Evolutionary conservation across 202 grass and related monocot species (phyloP), one percentile per base, ranked within the genome.

Genomic region (Thinopyrum obtusiflorum): DNA sequence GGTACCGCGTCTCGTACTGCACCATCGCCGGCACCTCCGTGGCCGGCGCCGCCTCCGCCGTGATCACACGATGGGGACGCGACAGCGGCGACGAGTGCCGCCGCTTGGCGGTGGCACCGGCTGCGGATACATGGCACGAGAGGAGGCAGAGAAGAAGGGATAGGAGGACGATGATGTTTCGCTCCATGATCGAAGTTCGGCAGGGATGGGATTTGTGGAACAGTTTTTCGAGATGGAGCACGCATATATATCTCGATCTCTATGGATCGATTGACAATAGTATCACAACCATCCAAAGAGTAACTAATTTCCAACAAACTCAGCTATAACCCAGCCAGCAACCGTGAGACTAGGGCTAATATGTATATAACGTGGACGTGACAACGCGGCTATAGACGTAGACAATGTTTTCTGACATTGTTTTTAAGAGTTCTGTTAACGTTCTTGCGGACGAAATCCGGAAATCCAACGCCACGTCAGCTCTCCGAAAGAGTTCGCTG

Each of bases 1-100:
- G 92, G 69, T 69, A 28, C 35, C 83, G 71, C 76, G 89, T 94
- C 63, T 89, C 68, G 40, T 88, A 94, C 68, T 7, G 31, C 74
- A 83, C 90, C 84, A 26, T 2, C 46, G 27, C 0, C n/a, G 84
- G 47, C 73, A 61, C 60, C 7, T 9, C 0, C n/a, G 1, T 9
- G 51, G 15, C 15, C n/a, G 26, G 9, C 12, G 68, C 12, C 4
- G 39, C 23, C 26, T 28, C 4, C 51, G 55, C 31, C 29, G 59
- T 42, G 53, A 57, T 60, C 53, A 66, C 7, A 83, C 29, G 85
- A 7, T 17, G 49, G 36, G 9, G 76, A 10, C 15, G 76, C 13
- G 1, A 4, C 2, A 23, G 51, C 5, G 64, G 12, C 5, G 59
- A 75, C 31, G 32, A 9, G 28, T 63, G 26, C 13, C 18, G 76